Evolutionary conservation across 805 yeast genomes (phyloP).

Genomic region (Metschnikowia colocasiae): DNA sequence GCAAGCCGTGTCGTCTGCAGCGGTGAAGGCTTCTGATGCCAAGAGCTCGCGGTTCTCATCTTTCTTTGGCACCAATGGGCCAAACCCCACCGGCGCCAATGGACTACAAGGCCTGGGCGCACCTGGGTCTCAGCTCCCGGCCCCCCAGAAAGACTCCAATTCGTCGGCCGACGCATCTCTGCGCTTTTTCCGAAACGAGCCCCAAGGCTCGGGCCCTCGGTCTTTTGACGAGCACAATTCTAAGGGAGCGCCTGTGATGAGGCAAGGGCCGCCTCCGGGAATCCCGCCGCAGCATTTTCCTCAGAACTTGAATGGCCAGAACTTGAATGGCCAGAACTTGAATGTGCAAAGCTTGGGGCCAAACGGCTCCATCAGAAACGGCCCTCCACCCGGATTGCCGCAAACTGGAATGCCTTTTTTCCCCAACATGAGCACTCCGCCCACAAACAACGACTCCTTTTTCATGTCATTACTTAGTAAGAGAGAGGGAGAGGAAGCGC

Average conservation of each 20-base stretch:
- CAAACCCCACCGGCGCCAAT: not conserved
- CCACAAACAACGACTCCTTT: constrained; percentile 37
- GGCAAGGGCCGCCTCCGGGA: constrained; percentile 6
- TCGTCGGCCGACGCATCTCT: not conserved
- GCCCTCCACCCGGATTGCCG: constrained; percentile 4
- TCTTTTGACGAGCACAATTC: not conserved
- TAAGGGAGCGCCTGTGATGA: not conserved
- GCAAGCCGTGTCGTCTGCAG: constrained; percentile 7
- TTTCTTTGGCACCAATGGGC: constrained; percentile 12
- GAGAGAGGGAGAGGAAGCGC: constrained; percentile 15
- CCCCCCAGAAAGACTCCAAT: not conserved
- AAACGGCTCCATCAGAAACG: not conserved
- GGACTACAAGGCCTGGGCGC: not conserved
- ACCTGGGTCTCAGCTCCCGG: not conserved
- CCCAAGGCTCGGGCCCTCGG: not conserved
- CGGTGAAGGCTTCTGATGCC: constrained; percentile 15
- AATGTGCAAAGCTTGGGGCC: not conserved
- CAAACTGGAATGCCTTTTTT: constrained; percentile 17
- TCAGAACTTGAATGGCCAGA: not conserved
- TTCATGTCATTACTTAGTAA: constrained; percentile 46
- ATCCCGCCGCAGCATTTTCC: constrained; percentile 1
- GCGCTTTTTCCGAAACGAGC: constrained; percentile 5
- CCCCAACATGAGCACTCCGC: constrained; percentile 2
- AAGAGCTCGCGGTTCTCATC: constrained; percentile 25
- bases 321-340: not conserved